Evolutionary conservation across 2,329 filamentous ascomycete species (phyloP), one percentile per base, ranked within the genome.

Genomic region (Thielaviopsis euricoi): DNA sequence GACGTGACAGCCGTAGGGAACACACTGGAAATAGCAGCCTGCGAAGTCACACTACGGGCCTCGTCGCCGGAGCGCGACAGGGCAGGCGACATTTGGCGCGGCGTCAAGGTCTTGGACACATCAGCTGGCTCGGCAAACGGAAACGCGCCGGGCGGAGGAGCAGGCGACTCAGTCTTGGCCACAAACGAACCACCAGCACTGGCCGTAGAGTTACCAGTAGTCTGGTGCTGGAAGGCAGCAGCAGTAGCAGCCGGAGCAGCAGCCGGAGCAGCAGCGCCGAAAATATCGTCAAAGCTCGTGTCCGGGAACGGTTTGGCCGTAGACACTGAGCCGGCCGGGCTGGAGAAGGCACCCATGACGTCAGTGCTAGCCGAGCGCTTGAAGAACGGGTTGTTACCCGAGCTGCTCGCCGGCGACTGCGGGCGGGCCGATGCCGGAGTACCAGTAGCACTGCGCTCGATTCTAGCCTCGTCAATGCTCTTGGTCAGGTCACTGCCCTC

Each of bases 311-410:
- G 72, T 53, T 73, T 71, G 64, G 23, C 26, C 3, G 50, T 22
- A 23, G 52, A 25, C 6, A 49, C 73, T 71, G 48, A 71, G 76
- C 70, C 13, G 76, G 72, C 29, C 72, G 67, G n/a, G n/a, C 49
- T 13, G 55, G 49, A 3, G 61, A 80, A 81, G 15, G 76, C 71
- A 48, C 75, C 74, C 71, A 79, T 76, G 60, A 81, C 76, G 62
- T 82, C 77, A 46, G 79, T 76, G 69, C 81, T 83, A 59, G 75
- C 77, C 52, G 81, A 80, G 52, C 81, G 76, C 66, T 89, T 83
- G 74, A 96, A 96, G 76, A 98, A 98, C 0, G 93, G 93, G 68
- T 98, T 98, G 66, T 89, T 96, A 64, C 79, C 87, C 21, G 59
- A 53, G 22, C 52, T 60, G 68, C 85, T 91, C 51, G 82, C 75